phyloP scores from a whole-genome alignment of 1,284 basidiomycete species.

The Ceratorhiza oryzae-sativae region DNA sequence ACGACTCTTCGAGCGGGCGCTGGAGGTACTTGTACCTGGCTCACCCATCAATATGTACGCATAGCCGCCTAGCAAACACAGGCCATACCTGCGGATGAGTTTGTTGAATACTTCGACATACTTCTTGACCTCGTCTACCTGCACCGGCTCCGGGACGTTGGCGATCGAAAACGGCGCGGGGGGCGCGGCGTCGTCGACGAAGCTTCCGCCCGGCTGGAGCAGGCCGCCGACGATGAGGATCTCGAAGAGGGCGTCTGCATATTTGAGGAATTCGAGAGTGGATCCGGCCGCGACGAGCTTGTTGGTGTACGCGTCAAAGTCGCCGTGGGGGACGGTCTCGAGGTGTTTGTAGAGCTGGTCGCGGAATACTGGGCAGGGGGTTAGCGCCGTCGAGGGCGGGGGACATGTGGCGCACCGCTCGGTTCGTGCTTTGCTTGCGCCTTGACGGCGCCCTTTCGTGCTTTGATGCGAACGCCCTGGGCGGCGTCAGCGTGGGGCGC shows the following conservation, averaged over 20 bases:
- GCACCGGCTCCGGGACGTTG: conserved; percentile 77
- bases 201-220: conserved; percentile 92
- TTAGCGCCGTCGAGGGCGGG: neutral
- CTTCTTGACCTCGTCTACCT: conserved; percentile 86
- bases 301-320: conserved; percentile 82
- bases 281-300: conserved; percentile 92
- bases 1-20: conserved; percentile 87
- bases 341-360: conserved; percentile 95
- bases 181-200: conserved; percentile 85
- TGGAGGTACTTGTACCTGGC: conserved; percentile 96
- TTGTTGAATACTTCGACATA: conserved; percentile 94
- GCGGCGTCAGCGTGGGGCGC: neutral
- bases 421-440: conserved; percentile 90
- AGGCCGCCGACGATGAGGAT: conserved; percentile 92
- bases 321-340: conserved; percentile 80
- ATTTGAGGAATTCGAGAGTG: conserved; percentile 92
- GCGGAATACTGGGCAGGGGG: conserved; percentile 75
- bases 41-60: conserved; percentile 31
- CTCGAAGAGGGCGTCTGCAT: conserved; percentile 95
- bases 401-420: conserved; percentile 55
- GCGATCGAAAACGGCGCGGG: conserved; percentile 84
- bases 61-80: conserved; percentile 28
- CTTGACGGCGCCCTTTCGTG: conserved; percentile 85
- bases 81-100: conserved; percentile 85
- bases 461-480: conserved; percentile 81